Base-by-base conservation (phyloP, 2,329 filamentous ascomycete species). In the Parastagonospora avenae region DNA sequence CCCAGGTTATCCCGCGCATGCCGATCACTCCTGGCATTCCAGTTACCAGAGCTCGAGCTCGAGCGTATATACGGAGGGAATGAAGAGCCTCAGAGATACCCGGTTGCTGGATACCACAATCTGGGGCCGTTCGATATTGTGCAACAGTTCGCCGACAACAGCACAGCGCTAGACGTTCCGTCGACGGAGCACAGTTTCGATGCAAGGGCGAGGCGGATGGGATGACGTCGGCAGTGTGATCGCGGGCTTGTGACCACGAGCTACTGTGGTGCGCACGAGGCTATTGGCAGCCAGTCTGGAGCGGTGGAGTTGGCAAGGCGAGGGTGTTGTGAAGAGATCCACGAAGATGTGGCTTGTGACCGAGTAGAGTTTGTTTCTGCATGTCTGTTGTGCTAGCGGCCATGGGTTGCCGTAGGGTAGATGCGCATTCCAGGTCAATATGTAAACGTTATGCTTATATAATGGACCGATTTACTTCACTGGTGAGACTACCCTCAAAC, bases 291-390 rank as follows among this genome's bases (percentile, higher is more conserved):
- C 40, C 40, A 37, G 30, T 24, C 46, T 44, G 46, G 56, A 33
- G 35, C 51, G 52, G 30, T 30, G 43, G 42, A 29, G 37, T 42
- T 55, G 40, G 49, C 42, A 47, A 40, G 49, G 29, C 29, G 40
- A 42, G 38, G 44, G 28, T 35, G 37, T 49, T 28, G 38, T 53
- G 12, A 16, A 15, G 16, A 36, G 19, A 48, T 42, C 29, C 19
- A 24, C 5, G 42, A 37, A 42, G 48, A 48, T 50, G 48, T 55
- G 50, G 57, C 57, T 61, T 66, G 62, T 66, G 62, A 66, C 54
- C 59, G 30, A 48, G 48, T 48, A 54, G 37, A 31, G 45, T 47
- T 49, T 46, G 27, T 43, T 43, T 31, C 27, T 33, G 45, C 39
- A 41, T 40, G 42, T 44, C 19, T 38, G 35, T 40, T 29, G n/a